These are phyloP conservation scores for Dendrostoma leiphaemia DNA, from an alignment of 2,329 filamentous ascomycete genomes.

Conservation along the genomic window DNA sequence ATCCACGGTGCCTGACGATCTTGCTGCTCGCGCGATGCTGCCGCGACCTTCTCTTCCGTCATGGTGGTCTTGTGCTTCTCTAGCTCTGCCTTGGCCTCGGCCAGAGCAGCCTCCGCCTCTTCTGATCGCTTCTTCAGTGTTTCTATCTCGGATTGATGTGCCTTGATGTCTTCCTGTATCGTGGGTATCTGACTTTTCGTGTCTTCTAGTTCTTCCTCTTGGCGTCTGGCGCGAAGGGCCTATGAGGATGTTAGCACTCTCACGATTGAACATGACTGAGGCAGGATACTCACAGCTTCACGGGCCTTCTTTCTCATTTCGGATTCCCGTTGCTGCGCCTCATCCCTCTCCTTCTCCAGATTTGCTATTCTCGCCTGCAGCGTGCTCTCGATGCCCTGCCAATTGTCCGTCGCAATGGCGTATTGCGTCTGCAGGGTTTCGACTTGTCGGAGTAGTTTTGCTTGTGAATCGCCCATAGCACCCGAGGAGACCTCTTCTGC, in stretches of 20 bases:
- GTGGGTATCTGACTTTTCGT: constrained; percentile 61
- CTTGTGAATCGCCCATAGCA: constrained; percentile 76
- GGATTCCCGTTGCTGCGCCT: constrained; percentile 76
- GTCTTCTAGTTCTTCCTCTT: constrained; percentile 82
- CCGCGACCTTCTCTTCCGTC: constrained; percentile 29
- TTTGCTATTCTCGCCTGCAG: constrained; percentile 72
- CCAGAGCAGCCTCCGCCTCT: constrained; percentile 63
- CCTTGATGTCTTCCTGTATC: constrained; percentile 61
- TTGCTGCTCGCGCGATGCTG: constrained; percentile 25
- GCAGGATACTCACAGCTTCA: constrained; percentile 65
- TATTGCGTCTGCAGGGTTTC: constrained; percentile 96
- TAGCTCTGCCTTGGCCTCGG: constrained; percentile 50
- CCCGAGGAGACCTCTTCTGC: constrained; percentile 89
- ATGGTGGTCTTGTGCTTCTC: constrained; percentile 45
- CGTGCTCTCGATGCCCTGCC: constrained; percentile 92
- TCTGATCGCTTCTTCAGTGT: constrained; percentile 63
- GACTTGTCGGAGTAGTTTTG: constrained; percentile 87
- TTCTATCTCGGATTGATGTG: constrained; percentile 58
- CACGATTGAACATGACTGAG: neutral
- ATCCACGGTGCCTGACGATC: constrained; percentile 49
- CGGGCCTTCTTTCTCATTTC: constrained; percentile 88
- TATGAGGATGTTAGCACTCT: constrained; percentile 36
- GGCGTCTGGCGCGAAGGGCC: constrained; percentile 61
- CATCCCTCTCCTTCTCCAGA: constrained; percentile 89
- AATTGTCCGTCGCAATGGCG: constrained; percentile 90